Percentiles rank a stretch among this genome's conserved stretches.
Evolutionary conservation across 1,284 basidiomycete species (phyloP).

Genomic region (Phlebopus sp.): DNA sequence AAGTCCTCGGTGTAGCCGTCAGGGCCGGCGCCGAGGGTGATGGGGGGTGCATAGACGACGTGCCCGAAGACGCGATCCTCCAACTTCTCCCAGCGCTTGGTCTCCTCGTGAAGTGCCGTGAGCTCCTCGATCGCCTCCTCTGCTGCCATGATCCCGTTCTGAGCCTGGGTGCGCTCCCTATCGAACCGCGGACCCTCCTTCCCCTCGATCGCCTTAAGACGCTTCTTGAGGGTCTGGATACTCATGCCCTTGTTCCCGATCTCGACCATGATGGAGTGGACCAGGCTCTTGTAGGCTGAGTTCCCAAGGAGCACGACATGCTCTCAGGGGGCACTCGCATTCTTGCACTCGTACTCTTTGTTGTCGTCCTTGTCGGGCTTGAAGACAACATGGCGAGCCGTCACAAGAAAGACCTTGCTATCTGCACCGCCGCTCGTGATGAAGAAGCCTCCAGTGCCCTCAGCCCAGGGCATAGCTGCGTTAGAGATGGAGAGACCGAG

Average conservation of each 20-base stretch:
- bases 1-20: slow-evolving; percentile 23
- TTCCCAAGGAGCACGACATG: slow-evolving; percentile 29
- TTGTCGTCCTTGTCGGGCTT: slow-evolving; percentile 9
- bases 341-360: slow-evolving; percentile 18
- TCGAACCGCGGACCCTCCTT: too few species aligned
- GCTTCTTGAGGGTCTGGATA: too few species aligned
- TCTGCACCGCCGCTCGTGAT: too few species aligned
- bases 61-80: slow-evolving; percentile 25
- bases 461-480: too few species aligned
- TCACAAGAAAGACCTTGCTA: too few species aligned
- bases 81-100: slow-evolving; percentile 6
- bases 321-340: slow-evolving; percentile 11
- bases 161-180: too few species aligned
- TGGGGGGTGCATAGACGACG: slow-evolving; percentile 24
- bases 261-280: background rate
- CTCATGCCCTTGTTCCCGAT: background rate
- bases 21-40: background rate
- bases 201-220: too few species aligned
- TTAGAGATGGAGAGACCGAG: too few species aligned
- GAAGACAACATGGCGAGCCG: slow-evolving; percentile 28
- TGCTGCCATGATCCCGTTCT: too few species aligned
- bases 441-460: too few species aligned
- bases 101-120: slow-evolving; percentile 12
- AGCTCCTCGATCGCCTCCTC: too few species aligned
- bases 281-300: background rate